Conservation (phyloP, 2,329 filamentous ascomycete species). For the Phialocephala sp. region DNA sequence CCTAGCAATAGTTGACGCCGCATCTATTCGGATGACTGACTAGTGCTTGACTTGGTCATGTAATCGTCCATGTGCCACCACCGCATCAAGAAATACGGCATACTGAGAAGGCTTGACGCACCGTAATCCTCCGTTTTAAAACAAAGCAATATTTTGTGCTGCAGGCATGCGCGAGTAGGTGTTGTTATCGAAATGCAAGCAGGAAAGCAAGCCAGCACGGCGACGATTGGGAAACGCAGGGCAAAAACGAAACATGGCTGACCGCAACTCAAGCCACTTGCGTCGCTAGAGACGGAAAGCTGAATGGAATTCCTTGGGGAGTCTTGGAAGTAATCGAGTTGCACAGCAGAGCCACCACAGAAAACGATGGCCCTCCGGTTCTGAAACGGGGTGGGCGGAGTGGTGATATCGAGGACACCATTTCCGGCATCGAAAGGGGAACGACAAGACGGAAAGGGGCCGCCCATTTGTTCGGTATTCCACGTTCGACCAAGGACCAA, state of each 20-base stretch:
- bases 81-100: background rate
- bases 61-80: background rate
- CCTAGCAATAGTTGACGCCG: background rate
- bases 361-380: background rate
- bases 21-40: background rate
- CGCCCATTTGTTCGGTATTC: background rate
- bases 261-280: constrained; percentile 6
- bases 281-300: constrained; percentile 3
- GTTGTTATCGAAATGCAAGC: background rate
- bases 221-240: constrained; percentile 4
- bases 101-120: background rate
- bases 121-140: background rate
- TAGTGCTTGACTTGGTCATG: background rate
- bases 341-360: constrained; percentile 11
- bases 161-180: background rate
- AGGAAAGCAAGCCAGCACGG: background rate
- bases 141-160: background rate
- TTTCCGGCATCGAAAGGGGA: too few species aligned
- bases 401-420: background rate
- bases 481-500: background rate
- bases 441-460: too few species aligned
- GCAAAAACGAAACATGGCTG: constrained; percentile 2
- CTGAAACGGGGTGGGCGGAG: background rate
- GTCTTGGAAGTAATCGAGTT: constrained; percentile 5
- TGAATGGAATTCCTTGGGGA: background rate